Evolutionary conservation across 352 stramenopile genomes (phyloP).

Genomic region (Globisporangium spiculum): DNA sequence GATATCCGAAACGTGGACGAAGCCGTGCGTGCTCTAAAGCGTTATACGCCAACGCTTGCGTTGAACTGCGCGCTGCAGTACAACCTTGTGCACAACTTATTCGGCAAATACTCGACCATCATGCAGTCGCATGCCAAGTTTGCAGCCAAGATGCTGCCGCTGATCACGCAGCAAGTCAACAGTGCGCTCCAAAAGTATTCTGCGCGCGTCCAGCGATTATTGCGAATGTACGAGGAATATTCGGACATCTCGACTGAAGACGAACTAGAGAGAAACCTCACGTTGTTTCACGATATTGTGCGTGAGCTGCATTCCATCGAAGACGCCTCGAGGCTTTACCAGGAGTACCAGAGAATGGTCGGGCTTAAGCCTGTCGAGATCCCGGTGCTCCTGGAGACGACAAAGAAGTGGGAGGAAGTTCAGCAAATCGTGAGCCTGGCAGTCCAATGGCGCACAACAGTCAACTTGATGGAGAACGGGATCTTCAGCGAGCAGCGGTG

Average conservation of each 20-base stretch:
- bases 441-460: conserved; percentile 39
- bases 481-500: conserved; percentile 70
- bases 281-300: conserved; percentile 46
- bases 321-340: conserved; percentile 52
- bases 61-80: conserved; percentile 31
- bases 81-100: conserved; percentile 46
- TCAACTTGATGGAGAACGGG: conserved; percentile 57
- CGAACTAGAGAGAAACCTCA: conserved; percentile 55
- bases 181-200: conserved; percentile 52
- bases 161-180: conserved; percentile 69
- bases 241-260: conserved; percentile 41
- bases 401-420: conserved; percentile 46
- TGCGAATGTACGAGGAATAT: conserved; percentile 54
- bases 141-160: conserved; percentile 55
- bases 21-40: conserved; percentile 43
- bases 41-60: conserved; percentile 34
- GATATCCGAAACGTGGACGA: conserved; percentile 75
- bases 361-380: conserved; percentile 61
- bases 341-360: conserved; percentile 71
- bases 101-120: conserved; percentile 44
- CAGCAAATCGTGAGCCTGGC: conserved; percentile 54
- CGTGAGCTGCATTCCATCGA: conserved; percentile 47
- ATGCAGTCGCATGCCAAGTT: conserved; percentile 62
- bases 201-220: conserved; percentile 43
- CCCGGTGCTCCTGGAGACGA: conserved; percentile 40